phyloP scores from a whole-genome alignment of 495 filamentous ascomycete species.

The Hypoxylon intermedium region DNA sequence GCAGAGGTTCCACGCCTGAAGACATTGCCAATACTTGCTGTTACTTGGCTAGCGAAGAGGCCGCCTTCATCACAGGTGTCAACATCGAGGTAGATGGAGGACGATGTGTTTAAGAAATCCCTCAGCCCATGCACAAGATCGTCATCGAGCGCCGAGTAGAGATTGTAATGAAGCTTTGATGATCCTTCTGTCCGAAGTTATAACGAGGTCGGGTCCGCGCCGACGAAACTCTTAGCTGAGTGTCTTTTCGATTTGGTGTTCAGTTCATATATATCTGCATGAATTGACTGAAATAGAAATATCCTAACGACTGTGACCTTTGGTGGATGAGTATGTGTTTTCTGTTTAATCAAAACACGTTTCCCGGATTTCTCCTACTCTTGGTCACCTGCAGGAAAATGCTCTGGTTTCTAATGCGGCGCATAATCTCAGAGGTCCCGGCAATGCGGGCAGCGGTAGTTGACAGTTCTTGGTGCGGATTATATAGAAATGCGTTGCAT shows the following conservation, averaged over 20 bases:
- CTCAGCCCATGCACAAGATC: neutral
- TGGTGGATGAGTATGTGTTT: no score
- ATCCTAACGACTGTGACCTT: neutral
- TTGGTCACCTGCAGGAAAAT: slow-evolving; percentile 6
- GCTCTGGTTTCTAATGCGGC: slow-evolving; percentile 22
- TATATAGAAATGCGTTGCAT: slow-evolving; percentile 15
- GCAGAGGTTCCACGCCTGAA: slow-evolving; percentile 66
- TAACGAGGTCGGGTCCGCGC: neutral
- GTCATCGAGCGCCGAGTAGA: neutral
- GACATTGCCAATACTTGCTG: slow-evolving; percentile 72
- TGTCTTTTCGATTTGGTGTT: slow-evolving; percentile 2
- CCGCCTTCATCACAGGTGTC: slow-evolving; percentile 72
- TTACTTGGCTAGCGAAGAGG: slow-evolving; percentile 72
- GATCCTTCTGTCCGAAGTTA: slow-evolving; percentile 20
- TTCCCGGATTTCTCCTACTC: slow-evolving; percentile 22
- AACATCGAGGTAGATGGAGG: slow-evolving; percentile 68
- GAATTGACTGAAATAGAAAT: slow-evolving; percentile 16
- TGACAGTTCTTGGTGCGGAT: slow-evolving; percentile 19
- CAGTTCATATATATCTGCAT: slow-evolving; percentile 11
- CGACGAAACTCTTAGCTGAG: slow-evolving; percentile 5
- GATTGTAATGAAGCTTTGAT: neutral
- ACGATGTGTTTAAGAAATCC: slow-evolving; percentile 43
- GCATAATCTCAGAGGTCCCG: slow-evolving; percentile 17
- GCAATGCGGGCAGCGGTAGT: slow-evolving; percentile 31
- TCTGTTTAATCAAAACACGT: no score